These are phyloP conservation scores for Neurospora sp. DNA, from an alignment of 495 filamentous ascomycete genomes.

Conservation along the genomic window DNA sequence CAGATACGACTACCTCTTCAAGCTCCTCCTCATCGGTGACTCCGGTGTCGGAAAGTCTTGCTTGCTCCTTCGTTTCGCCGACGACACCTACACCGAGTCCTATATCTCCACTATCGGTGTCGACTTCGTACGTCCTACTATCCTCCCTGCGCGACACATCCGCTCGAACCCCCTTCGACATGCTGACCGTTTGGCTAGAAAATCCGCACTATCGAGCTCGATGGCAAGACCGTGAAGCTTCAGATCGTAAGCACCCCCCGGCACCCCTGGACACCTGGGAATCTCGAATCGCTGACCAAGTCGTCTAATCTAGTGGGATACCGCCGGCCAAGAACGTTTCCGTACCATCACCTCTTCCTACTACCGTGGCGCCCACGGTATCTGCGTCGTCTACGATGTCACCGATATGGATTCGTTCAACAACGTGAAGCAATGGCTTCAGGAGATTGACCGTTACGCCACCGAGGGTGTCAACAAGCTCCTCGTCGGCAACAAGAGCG, in stretches of 20 bases:
- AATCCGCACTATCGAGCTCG: constrained; percentile 98
- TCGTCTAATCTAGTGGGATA: constrained; percentile 71
- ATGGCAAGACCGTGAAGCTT: constrained; percentile 98
- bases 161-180: constrained; percentile 7
- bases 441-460: constrained; percentile 97
- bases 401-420: constrained; percentile 99
- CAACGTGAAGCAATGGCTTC: constrained; percentile 99
- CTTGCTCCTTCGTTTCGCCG: constrained; percentile 90
- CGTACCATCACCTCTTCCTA: constrained; percentile 99
- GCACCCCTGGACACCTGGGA: neutral
- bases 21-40: constrained; percentile 99
- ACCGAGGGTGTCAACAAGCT: constrained; percentile 99
- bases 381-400: constrained; percentile 99
- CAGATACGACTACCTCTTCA: constrained; percentile 99
- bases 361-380: constrained; percentile 96
- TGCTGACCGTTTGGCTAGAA: constrained; percentile 50
- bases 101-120: constrained; percentile 99
- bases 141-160: neutral
- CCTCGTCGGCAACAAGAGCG: constrained; percentile 98
- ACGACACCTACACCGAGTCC: constrained; percentile 99
- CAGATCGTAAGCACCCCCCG: constrained; percentile 69
- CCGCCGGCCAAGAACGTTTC: constrained; percentile 97
- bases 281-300: constrained; percentile 5
- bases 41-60: constrained; percentile 99
- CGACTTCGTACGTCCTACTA: constrained; percentile 69